Conservation (phyloP, 2,329 filamentous ascomycete genomes). For the Cadophora luteo-olivacea region DNA sequence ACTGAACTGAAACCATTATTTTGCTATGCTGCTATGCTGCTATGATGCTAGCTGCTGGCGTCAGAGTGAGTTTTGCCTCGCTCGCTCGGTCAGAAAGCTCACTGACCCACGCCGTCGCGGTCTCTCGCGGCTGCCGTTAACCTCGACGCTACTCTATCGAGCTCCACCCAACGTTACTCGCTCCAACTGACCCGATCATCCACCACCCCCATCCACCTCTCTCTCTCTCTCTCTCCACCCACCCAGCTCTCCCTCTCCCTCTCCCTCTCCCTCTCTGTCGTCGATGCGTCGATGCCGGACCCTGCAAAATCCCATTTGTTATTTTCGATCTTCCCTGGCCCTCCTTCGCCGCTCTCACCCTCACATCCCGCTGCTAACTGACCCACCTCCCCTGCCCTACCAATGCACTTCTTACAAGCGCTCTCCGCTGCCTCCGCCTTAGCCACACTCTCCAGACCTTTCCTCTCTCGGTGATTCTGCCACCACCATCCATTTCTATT, state of each 20-base stretch:
- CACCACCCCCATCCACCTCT: not conserved
- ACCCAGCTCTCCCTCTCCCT: not conserved
- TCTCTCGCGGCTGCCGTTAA: constrained; percentile 12
- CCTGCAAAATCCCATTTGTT: constrained; percentile 8
- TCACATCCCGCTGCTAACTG: constrained; percentile 17
- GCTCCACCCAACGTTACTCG: constrained; percentile 7
- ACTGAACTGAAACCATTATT: not conserved
- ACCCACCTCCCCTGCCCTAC: constrained; percentile 22
- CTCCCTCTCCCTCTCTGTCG: not conserved
- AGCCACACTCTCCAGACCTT: constrained; percentile 26
- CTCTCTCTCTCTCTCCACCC: not conserved
- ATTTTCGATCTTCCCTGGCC: not conserved
- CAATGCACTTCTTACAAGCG: constrained; percentile 25
- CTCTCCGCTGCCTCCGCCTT: constrained; percentile 28
- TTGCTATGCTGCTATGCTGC: not conserved
- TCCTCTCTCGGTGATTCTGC: constrained; percentile 36
- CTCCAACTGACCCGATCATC: not conserved
- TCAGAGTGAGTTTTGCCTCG: not conserved
- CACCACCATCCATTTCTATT: constrained; percentile 37
- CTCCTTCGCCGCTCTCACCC: not conserved
- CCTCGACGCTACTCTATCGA: constrained; percentile 1
- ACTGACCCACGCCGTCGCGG: not conserved
- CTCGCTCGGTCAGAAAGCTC: not conserved
- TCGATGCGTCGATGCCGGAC: no score
- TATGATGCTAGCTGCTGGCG: not conserved